These are phyloP conservation scores for Phytophthora sojae DNA, from an alignment of 352 stramenopile species.

Conservation along the genomic window DNA sequence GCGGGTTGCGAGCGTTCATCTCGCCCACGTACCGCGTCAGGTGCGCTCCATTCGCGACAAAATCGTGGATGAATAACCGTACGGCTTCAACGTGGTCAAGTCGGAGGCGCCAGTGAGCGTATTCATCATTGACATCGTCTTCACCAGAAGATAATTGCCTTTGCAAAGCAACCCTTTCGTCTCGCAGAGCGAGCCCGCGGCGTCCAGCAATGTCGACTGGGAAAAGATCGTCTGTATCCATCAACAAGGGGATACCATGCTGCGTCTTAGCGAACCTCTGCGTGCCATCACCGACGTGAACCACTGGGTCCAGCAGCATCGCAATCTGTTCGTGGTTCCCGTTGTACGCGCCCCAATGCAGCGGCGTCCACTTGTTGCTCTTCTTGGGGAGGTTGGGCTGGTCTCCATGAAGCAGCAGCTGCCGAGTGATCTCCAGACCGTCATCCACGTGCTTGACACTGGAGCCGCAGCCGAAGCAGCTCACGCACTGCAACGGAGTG, in stretches of 20 bases:
- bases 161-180: constrained; percentile 51
- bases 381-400: constrained; percentile 77
- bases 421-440: constrained; percentile 64
- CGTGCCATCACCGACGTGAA: constrained; percentile 9
- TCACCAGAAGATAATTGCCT: background rate
- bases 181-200: constrained; percentile 51
- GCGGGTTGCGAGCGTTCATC: constrained; percentile 65
- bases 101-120: constrained; percentile 61
- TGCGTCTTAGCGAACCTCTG: constrained; percentile 46
- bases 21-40: constrained; percentile 62
- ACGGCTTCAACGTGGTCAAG: constrained; percentile 68
- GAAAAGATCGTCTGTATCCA: constrained; percentile 66
- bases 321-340: constrained; percentile 72
- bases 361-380: constrained; percentile 73
- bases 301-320: constrained; percentile 58
- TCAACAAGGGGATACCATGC: constrained; percentile 62
- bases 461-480: constrained; percentile 80
- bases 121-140: constrained; percentile 30
- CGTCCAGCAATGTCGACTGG: constrained; percentile 70
- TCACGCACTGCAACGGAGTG: constrained; percentile 77
- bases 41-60: constrained; percentile 49
- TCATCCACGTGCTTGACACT: constrained; percentile 68
- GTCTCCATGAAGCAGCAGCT: constrained; percentile 69
- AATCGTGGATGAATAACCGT: constrained; percentile 60
- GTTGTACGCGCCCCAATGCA: constrained; percentile 83